Conservation (phyloP, 1,284 basidiomycete genomes). For the Pascua sp. region DNA sequence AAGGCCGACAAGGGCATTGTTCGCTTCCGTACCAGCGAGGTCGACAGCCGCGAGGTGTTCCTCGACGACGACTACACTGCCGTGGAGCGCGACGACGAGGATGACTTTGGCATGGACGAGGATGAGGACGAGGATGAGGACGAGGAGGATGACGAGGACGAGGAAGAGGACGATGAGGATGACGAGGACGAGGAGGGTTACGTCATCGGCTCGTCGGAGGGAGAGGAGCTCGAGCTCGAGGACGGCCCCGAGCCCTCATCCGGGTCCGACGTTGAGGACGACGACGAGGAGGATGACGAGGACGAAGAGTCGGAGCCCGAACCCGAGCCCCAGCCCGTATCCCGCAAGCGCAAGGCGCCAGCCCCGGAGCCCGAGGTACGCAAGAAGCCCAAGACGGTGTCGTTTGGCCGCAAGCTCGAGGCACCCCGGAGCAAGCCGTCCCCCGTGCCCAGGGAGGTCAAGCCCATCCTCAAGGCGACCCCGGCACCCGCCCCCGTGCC, state of each 20-base stretch:
- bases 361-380: constrained; percentile 9
- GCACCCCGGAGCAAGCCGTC: constrained; percentile 12
- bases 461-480: constrained; percentile 8
- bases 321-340: constrained; percentile 20
- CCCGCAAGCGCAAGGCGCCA: constrained; percentile 21
- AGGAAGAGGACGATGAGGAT: constrained; percentile 35
- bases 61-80: constrained; percentile 59
- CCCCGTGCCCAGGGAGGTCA: constrained; percentile 10
- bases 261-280: constrained; percentile 35
- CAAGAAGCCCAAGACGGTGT: constrained; percentile 28
- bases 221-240: constrained; percentile 44
- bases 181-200: constrained; percentile 30
- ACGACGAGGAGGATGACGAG: constrained; percentile 20
- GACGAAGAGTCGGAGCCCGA: constrained; percentile 32
- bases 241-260: constrained; percentile 42
- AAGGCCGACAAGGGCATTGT: constrained; percentile 56
- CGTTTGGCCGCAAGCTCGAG: constrained; percentile 27
- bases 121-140: constrained; percentile 43
- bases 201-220: constrained; percentile 36
- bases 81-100: constrained; percentile 16
- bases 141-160: constrained; percentile 44
- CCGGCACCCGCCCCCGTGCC: not conserved
- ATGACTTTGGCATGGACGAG: constrained; percentile 32
- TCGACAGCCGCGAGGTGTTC: constrained; percentile 57
- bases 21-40: constrained; percentile 55